phyloP scores from a whole-genome alignment of 805 yeast species.

The Starmerella sirachaensis region DNA sequence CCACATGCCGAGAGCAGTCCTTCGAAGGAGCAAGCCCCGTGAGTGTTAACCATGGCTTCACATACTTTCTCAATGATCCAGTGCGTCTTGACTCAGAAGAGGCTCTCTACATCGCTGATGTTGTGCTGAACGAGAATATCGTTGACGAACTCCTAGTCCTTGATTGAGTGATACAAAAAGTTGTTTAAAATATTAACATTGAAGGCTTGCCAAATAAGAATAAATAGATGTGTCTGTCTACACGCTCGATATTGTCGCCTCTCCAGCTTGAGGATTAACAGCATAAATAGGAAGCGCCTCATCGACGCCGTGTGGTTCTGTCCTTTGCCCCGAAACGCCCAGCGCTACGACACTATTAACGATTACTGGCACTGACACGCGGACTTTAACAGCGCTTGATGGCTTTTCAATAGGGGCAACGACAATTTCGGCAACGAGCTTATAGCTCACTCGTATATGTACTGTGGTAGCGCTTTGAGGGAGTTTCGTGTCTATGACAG shows the following conservation, averaged over 20 bases:
- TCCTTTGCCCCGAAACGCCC: background rate
- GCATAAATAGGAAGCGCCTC: constrained; percentile 11
- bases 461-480: constrained; percentile 12
- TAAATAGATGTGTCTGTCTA: background rate
- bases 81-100: constrained; percentile 2
- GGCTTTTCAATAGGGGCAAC: constrained; percentile 15
- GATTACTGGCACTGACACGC: constrained; percentile 9
- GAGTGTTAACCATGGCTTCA: too few species aligned
- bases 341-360: constrained; percentile 10
- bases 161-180: background rate
- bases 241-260: constrained; percentile 1
- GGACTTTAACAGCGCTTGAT: constrained; percentile 1
- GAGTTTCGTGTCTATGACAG: constrained; percentile 7
- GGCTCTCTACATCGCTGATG: constrained; percentile 1
- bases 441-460: constrained; percentile 16
- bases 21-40: too few species aligned
- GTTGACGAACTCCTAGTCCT: background rate
- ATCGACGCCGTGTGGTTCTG: background rate
- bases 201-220: background rate
- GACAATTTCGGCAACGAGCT: constrained; percentile 11
- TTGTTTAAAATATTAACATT: too few species aligned
- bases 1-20: too few species aligned
- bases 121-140: background rate
- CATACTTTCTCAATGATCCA: too few species aligned
- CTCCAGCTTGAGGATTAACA: constrained; percentile 6